phyloP scores from a whole-genome alignment of 2,329 filamentous ascomycete genomes.

The Pseudopyricularia cyperi region DNA sequence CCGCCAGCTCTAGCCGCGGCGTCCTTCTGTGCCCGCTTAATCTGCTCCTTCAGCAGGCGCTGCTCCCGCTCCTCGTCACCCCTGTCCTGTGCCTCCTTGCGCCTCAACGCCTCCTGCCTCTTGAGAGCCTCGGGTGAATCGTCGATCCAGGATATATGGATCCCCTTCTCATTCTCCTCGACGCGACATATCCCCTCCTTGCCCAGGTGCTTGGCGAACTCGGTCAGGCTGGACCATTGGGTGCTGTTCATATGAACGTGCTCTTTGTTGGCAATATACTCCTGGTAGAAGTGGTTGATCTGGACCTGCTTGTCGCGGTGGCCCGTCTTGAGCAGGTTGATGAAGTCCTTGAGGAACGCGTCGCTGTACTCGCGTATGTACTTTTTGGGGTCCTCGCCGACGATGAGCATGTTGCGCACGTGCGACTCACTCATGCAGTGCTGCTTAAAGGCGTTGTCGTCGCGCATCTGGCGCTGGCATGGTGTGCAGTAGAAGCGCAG shows the following conservation, averaged over 20 bases:
- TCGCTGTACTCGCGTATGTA: conserved; percentile 70
- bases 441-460: conserved; percentile 87
- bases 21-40: conserved; percentile 57
- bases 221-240: conserved; percentile 74
- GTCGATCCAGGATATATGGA: conserved; percentile 85
- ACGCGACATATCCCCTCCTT: conserved; percentile 79
- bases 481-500: conserved; percentile 86
- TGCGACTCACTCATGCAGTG: conserved; percentile 78
- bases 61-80: conserved; percentile 87
- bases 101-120: conserved; percentile 65
- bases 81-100: conserved; percentile 76
- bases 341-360: conserved; percentile 71
- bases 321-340: conserved; percentile 61
- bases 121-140: conserved; percentile 75
- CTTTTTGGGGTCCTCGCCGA: conserved; percentile 78
- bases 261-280: conserved; percentile 77
- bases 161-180: conserved; percentile 74
- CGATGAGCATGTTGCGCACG: conserved; percentile 75
- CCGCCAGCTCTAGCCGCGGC: conserved; percentile 31
- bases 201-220: conserved; percentile 80
- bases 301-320: conserved; percentile 87
- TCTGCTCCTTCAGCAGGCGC: conserved; percentile 70
- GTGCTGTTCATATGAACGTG: conserved; percentile 94
- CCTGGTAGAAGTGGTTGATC: conserved; percentile 89
- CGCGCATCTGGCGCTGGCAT: conserved; percentile 59